phyloP scores from a whole-genome alignment of 2,329 filamentous ascomycete genomes.

The Corniculantispora saksenae region DNA sequence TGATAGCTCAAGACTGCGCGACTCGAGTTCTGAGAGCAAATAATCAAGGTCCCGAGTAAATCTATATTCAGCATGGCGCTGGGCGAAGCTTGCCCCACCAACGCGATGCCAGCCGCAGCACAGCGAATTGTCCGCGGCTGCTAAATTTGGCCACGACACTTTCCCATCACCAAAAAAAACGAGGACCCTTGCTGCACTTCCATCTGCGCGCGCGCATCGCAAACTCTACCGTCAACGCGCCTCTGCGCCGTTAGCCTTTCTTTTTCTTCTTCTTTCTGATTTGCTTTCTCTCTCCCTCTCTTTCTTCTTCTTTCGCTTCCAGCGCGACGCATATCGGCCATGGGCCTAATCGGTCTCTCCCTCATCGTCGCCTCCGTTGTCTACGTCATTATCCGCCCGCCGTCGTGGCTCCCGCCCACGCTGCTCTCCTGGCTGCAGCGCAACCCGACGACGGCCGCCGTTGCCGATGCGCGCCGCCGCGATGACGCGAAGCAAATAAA shows the following conservation, averaged over 20 bases:
- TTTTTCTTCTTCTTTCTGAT: background rate
- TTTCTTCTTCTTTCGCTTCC: background rate
- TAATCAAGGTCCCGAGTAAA: no score
- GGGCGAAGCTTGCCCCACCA: no score
- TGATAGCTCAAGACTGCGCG: no score
- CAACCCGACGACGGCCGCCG: background rate
- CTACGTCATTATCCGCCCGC: constrained; percentile 56
- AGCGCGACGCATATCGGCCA: constrained; percentile 30
- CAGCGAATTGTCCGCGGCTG: no score
- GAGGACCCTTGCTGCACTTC: no score
- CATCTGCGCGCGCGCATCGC: no score
- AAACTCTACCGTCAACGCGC: constrained; percentile 5
- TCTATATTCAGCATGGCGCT: no score
- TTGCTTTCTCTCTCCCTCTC: background rate
- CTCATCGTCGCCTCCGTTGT: constrained; percentile 62
- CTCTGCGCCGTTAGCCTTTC: constrained; percentile 1
- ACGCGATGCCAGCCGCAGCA: no score
- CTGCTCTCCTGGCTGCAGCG: constrained; percentile 21
- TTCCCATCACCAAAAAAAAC: background rate
- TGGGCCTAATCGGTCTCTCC: constrained; percentile 62
- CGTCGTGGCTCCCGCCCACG: constrained; percentile 43
- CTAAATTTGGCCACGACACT: no score
- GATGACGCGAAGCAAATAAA: background rate
- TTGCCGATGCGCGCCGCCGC: constrained; percentile 1
- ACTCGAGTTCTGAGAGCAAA: no score